These are phyloP conservation scores for Colletotrichum coccodes DNA, from an alignment of 2,329 filamentous ascomycete genomes.

Conservation along the genomic window DNA sequence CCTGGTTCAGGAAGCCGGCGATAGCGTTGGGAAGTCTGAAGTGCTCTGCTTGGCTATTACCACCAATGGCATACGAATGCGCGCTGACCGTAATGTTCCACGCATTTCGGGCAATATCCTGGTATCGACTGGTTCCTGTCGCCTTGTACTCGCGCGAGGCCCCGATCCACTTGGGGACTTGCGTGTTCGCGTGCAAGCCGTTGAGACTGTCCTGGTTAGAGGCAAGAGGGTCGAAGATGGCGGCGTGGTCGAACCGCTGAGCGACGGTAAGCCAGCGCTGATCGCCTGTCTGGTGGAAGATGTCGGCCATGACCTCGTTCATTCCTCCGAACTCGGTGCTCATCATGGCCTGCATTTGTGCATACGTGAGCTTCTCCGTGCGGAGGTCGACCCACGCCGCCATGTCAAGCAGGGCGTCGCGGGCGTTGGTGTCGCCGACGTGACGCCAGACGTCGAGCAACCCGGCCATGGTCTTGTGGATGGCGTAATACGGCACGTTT, in stretches of 20 bases:
- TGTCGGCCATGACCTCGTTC: slow-evolving; percentile 60
- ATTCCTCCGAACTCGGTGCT: slow-evolving; percentile 63
- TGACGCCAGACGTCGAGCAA: slow-evolving; percentile 60
- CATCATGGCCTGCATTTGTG: slow-evolving; percentile 59
- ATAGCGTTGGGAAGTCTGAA: slow-evolving; percentile 59
- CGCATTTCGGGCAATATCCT: slow-evolving; percentile 59
- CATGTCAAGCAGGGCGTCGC: slow-evolving; percentile 53
- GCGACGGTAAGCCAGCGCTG: slow-evolving; percentile 56
- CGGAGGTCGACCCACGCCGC: slow-evolving; percentile 60
- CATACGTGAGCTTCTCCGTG: slow-evolving; percentile 52
- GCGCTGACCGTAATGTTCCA: slow-evolving; percentile 57
- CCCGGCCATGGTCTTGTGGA: slow-evolving; percentile 64
- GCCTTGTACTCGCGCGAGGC: slow-evolving; percentile 59
- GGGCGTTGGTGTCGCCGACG: slow-evolving; percentile 53
- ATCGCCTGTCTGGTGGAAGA: slow-evolving; percentile 58
- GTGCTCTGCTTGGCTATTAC: slow-evolving; percentile 64
- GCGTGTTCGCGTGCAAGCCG: slow-evolving; percentile 63
- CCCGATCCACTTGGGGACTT: slow-evolving; percentile 65
- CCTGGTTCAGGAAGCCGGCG: slow-evolving; percentile 50
- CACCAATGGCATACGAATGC: slow-evolving; percentile 63
- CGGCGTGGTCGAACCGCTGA: slow-evolving; percentile 60
- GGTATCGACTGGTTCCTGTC: slow-evolving; percentile 54
- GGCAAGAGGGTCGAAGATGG: slow-evolving; percentile 57
- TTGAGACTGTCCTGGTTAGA: slow-evolving; percentile 54
- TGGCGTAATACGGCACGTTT: slow-evolving; percentile 63